These are phyloP conservation scores for Piper longum DNA, from an alignment of 164 flowering plant genomes.

Conservation along the genomic window DNA sequence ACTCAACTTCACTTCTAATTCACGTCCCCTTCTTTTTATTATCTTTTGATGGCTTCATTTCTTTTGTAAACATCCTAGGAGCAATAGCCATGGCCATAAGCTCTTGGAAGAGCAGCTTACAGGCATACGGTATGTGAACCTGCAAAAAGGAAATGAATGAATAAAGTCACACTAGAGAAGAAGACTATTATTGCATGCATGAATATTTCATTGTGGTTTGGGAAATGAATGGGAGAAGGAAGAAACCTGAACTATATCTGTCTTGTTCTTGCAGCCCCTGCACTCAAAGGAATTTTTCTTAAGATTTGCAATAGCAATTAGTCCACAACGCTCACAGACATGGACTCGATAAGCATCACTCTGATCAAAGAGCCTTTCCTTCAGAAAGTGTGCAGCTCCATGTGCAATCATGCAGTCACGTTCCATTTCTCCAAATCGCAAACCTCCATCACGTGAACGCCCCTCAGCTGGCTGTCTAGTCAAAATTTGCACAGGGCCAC, in stretches of 20 bases:
- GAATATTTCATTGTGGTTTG: too few species aligned
- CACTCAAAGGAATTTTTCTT: conserved; percentile 92
- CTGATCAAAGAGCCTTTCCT: conserved; percentile 82
- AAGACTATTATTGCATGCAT: not conserved
- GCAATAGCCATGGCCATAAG: conserved; percentile 98
- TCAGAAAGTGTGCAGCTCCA: conserved; percentile 83
- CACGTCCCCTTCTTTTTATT: conserved; percentile 49
- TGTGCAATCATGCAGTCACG: conserved; percentile 93
- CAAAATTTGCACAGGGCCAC: conserved; percentile 92
- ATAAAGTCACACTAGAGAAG: not conserved
- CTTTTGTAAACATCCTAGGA: conserved; percentile 85
- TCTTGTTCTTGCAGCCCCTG: conserved; percentile 90
- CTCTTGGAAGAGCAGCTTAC: conserved; percentile 91
- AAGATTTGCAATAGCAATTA: conserved; percentile 90
- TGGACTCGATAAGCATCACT: conserved; percentile 96
- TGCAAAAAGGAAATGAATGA: conserved; percentile 12
- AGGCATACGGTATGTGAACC: conserved; percentile 92
- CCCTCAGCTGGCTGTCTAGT: conserved; percentile 98
- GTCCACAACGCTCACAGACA: conserved; percentile 77
- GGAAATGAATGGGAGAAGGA: not conserved
- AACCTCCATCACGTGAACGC: conserved; percentile 92
- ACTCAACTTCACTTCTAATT: conserved; percentile 1
- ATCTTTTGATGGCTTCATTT: conserved; percentile 35
- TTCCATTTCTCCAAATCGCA: conserved; percentile 96
- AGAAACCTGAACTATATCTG: conserved; percentile 86